Evolutionary conservation across 768 basidiomycete genomes (phyloP), one percentile per base, ranked within the genome.

Genomic region (Tulasnella sp.): DNA sequence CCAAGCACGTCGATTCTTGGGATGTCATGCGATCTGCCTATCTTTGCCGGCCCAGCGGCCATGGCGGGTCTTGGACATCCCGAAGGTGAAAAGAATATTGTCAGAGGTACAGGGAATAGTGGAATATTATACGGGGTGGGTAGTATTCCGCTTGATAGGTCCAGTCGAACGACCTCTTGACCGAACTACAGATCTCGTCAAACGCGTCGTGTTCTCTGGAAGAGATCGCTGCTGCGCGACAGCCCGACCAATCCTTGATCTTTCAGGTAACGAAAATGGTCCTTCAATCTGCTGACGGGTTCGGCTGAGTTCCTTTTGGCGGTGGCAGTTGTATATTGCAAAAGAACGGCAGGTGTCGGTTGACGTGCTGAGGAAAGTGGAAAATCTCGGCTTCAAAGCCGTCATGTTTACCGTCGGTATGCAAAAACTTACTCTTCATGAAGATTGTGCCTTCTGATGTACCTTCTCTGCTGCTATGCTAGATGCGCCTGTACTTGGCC

Each of bases 361-460:
- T 80, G 85, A 86, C 77, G 88, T 92, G 38, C 86, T 97, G 22
- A 86, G 86, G 71, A 89, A 93, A 71, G 88, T 94, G 29, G 91
- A 91, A 76, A 81, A 82, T 38, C 83, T 93, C 5, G 93, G 94
- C 0, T 96, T 93, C 83, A 93, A 91, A 69, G 94, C 93, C 0
- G 92, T 98, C 77, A 94, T 94, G 82, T 85, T 98, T 74, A 97
- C 96, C 2, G 95, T 76, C 40, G 75, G 73, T 74, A 29, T 8
- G 73, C 31, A n/a, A 45, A 1, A 17, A 8, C 31, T 25, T n/a
- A 19, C 31, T 22, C 25, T 0, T 31, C 2, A 0, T 37, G 42
- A 73, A 4, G 12, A 58, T 22, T 38, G 31, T 19, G 19, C 6
- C 5, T 31, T 70, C 69, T n/a, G 11, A 36, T 22, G 52, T 29